Percentiles rank a stretch among this genome's conserved stretches.
These are phyloP conservation scores for Trametes cingulata DNA, from an alignment of 768 basidiomycete species.

Conservation along the genomic window DNA sequence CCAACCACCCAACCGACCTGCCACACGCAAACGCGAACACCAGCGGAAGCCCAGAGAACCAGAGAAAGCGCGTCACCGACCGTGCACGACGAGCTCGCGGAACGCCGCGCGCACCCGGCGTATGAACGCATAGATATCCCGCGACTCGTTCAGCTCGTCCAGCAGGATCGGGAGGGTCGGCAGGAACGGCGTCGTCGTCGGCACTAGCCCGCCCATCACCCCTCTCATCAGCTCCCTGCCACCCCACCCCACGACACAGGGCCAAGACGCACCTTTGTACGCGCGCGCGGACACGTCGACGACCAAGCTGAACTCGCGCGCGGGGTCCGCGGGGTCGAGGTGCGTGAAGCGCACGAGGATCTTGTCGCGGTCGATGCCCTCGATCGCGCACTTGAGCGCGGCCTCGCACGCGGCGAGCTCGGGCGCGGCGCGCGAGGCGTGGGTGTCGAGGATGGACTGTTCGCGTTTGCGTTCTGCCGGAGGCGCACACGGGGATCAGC, in stretches of 20 bases:
- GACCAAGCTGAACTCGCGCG: slow-evolving; percentile 71
- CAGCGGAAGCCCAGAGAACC: too few relatives aligned
- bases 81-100: slow-evolving; percentile 29
- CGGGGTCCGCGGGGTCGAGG: slow-evolving; percentile 57
- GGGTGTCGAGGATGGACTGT: slow-evolving; percentile 50
- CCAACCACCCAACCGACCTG: too few relatives aligned
- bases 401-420: slow-evolving; percentile 61
- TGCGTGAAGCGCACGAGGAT: slow-evolving; percentile 73
- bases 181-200: slow-evolving; percentile 75
- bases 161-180: slow-evolving; percentile 68
- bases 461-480: slow-evolving; percentile 69
- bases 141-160: slow-evolving; percentile 66
- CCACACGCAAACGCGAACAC: too few relatives aligned
- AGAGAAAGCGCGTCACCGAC: slow-evolving; percentile 13
- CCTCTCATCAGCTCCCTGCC: too few relatives aligned
- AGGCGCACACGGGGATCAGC: neutral
- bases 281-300: slow-evolving; percentile 64
- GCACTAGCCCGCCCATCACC: too few relatives aligned
- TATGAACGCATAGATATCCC: slow-evolving; percentile 74
- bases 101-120: slow-evolving; percentile 62
- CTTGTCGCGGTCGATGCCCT: slow-evolving; percentile 73
- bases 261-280: slow-evolving; percentile 61
- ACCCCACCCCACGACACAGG: neutral
- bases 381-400: slow-evolving; percentile 63
- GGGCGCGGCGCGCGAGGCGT: slow-evolving; percentile 51